Conservation (phyloP, 495 filamentous ascomycete species). For the Bacidia gigantensis region DNA sequence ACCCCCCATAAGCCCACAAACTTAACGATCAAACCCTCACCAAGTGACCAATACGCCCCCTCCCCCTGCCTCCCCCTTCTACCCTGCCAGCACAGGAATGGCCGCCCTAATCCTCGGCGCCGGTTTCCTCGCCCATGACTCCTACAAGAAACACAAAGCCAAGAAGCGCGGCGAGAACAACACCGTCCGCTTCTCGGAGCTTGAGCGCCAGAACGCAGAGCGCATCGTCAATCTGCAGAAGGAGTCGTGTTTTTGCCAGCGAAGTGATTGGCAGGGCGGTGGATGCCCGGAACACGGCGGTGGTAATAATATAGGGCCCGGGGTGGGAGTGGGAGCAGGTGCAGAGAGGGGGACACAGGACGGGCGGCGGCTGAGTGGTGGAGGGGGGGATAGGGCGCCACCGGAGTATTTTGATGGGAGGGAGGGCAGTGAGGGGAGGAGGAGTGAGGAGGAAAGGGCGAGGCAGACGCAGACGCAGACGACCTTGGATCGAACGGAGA, state of each 20-base stretch:
- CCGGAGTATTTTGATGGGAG: background rate
- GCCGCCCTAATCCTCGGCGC: slow-evolving; percentile 14
- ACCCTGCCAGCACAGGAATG: slow-evolving; percentile 3
- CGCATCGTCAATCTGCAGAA: slow-evolving; percentile 9
- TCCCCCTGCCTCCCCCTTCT: background rate
- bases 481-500: background rate
- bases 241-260: slow-evolving; percentile 11
- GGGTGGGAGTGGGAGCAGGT: background rate
- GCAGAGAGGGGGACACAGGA: background rate
- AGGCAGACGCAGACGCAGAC: background rate
- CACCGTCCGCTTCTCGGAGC: slow-evolving; percentile 10
- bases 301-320: too few species aligned
- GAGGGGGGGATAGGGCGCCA: background rate
- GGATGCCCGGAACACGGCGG: slow-evolving; percentile 8
- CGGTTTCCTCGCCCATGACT: slow-evolving; percentile 11
- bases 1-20: too few species aligned
- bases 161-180: background rate
- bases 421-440: background rate
- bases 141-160: slow-evolving; percentile 3
- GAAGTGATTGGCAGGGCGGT: slow-evolving; percentile 11
- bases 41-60: too few species aligned
- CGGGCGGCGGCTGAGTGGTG: background rate
- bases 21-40: too few species aligned
- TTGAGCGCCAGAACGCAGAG: slow-evolving; percentile 12
- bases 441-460: background rate